Percentiles rank a stretch among this genome's conserved stretches.
Conservation (phyloP, 2,329 filamentous ascomycete genomes). For the Penicillium sp. region DNA sequence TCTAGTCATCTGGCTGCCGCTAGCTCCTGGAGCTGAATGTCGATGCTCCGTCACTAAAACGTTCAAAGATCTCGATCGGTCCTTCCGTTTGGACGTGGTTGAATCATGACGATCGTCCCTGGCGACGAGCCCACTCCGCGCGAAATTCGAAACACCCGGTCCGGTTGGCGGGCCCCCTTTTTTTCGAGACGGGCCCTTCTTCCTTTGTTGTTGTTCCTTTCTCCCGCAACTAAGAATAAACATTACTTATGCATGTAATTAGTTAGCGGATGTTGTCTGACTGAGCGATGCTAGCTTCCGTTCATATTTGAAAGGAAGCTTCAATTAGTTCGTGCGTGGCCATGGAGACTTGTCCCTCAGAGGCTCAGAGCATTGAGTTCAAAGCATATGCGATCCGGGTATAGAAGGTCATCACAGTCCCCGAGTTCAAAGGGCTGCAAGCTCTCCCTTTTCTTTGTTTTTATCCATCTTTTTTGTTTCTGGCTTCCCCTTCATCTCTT, state of each 20-base stretch:
- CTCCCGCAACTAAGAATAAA: background rate
- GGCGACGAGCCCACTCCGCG: slow-evolving; percentile 24
- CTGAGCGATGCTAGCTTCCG: background rate
- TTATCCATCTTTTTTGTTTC: background rate
- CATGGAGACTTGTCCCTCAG: background rate
- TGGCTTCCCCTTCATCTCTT: background rate
- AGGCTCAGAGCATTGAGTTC: background rate
- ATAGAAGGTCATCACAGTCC: background rate
- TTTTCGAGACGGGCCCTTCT: slow-evolving; percentile 12
- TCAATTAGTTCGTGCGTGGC: background rate
- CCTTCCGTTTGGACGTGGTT: slow-evolving; percentile 1
- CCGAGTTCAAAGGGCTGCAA: background rate
- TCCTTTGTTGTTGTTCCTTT: background rate
- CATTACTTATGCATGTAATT: background rate
- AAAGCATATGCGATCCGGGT: background rate
- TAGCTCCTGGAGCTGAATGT: too few species aligned
- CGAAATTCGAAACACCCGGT: slow-evolving; percentile 26
- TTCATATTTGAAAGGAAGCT: background rate
- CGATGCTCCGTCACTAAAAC: background rate
- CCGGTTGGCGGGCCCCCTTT: slow-evolving; percentile 6
- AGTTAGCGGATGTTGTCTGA: background rate
- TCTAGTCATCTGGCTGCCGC: too few species aligned
- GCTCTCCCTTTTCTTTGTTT: background rate
- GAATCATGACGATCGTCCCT: slow-evolving; percentile 28
- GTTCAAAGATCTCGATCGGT: slow-evolving; percentile 1